Percentiles rank a stretch among this genome's conserved stretches.
Conservation (phyloP, 495 filamentous ascomycete genomes). For the Xylaria intraflava region DNA sequence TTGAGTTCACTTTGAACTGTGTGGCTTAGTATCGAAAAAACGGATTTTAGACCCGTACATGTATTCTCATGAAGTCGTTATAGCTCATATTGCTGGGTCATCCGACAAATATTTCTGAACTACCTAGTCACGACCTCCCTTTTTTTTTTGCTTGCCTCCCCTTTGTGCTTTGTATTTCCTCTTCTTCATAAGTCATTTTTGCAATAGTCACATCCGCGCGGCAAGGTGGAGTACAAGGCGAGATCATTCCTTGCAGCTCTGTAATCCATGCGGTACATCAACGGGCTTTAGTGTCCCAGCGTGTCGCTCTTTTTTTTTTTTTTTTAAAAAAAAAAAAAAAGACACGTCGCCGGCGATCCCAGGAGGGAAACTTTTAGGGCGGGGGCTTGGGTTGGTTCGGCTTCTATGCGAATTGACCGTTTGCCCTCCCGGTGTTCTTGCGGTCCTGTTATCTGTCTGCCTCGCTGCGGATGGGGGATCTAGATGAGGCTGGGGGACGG, state of each 20-base stretch:
- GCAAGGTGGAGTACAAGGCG: conserved; percentile 59
- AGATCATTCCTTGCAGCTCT: conserved; percentile 59
- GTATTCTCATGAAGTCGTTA: background rate
- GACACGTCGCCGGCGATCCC: conserved; percentile 24
- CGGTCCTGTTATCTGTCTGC: conserved; percentile 22
- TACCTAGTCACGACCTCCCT: background rate
- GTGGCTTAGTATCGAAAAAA: background rate
- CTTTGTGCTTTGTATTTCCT: background rate
- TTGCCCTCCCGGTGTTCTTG: conserved; percentile 23
- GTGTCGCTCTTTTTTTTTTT: conserved; percentile 10
- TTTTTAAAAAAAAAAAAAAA: too few relatives aligned
- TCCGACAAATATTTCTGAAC: background rate
- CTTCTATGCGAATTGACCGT: conserved; percentile 32
- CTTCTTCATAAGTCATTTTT: conserved; percentile 2
- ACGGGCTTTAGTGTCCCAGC: conserved; percentile 18
- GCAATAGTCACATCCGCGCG: conserved; percentile 34
- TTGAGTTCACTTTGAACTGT: conserved; percentile 8
- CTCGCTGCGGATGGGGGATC: conserved; percentile 15
- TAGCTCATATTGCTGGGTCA: background rate
- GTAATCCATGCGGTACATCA: conserved; percentile 58
- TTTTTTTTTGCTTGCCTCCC: background rate
- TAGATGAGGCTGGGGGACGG: conserved; percentile 23
- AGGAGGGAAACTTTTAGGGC: conserved; percentile 20
- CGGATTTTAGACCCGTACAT: background rate
- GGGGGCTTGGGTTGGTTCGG: conserved; percentile 29